These are phyloP conservation scores for Calonectria pseudoturangicola DNA, from an alignment of 2,329 filamentous ascomycete species.

Conservation along the genomic window DNA sequence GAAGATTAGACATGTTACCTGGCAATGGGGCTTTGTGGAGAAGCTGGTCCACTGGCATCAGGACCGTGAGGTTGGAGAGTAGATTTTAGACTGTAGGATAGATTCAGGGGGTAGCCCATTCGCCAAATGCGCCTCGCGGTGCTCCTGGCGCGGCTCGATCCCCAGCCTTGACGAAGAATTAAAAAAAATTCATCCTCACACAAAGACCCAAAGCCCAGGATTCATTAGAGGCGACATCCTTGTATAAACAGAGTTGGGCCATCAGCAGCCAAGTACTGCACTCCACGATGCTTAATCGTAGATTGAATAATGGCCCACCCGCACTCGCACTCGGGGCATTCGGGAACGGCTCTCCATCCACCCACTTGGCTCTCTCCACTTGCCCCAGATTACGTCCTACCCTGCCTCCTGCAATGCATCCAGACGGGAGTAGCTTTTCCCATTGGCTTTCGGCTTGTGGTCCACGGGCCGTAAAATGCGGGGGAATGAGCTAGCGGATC, in stretches of 20 bases:
- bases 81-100: background rate
- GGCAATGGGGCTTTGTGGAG: conserved; percentile 41
- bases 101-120: background rate
- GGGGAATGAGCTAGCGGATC: conserved; percentile 20
- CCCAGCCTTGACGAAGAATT: background rate
- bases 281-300: conserved; percentile 10
- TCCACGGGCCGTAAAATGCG: conserved; percentile 35
- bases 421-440: background rate
- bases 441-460: conserved; percentile 31
- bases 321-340: conserved; percentile 4
- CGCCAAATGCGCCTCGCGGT: background rate
- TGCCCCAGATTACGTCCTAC: conserved; percentile 3
- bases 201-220: background rate
- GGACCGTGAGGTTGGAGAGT: conserved; percentile 46
- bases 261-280: conserved; percentile 2
- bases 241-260: conserved; percentile 6
- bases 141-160: background rate
- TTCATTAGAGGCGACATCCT: background rate
- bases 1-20: conserved; percentile 48
- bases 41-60: conserved; percentile 40
- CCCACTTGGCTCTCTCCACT: background rate
- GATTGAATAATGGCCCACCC: background rate
- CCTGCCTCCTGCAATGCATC: background rate
- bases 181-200: background rate
- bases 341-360: background rate